A percentile compares a stretch with the other conserved stretches of the same genome.
Conservation (phyloP, 352 stramenopile species). For the Pythium myriotylum region DNA sequence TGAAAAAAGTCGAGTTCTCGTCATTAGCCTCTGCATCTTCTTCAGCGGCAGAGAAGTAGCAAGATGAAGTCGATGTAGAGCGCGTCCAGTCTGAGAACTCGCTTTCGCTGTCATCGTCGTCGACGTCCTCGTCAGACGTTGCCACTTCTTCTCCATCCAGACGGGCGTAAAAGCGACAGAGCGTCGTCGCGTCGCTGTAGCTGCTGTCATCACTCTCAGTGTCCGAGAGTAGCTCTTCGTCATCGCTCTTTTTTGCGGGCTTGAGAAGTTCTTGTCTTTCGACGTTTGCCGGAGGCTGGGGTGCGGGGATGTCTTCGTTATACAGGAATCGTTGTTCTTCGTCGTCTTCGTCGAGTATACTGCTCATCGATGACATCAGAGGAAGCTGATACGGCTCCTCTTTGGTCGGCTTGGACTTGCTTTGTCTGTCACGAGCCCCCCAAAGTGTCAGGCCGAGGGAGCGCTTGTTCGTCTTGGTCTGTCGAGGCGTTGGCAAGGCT, state of each 20-base stretch:
- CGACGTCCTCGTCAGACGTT: conserved; percentile 1
- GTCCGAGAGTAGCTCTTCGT: conserved; percentile 27
- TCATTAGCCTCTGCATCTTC: conserved; percentile 12
- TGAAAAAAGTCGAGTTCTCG: conserved; percentile 10
- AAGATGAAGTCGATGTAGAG: conserved; percentile 27
- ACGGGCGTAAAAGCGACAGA: conserved; percentile 22
- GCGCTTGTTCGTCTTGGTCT: conserved; percentile 28
- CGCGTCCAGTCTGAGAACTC: conserved; percentile 31
- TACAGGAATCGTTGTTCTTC: conserved; percentile 25
- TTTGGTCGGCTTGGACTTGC: conserved; percentile 28
- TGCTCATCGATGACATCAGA: conserved; percentile 20
- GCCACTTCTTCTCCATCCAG: conserved; percentile 20
- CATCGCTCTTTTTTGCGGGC: conserved; percentile 7
- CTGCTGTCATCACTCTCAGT: conserved; percentile 33
- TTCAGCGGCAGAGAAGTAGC: conserved; percentile 32
- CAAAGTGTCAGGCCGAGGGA: conserved; percentile 25
- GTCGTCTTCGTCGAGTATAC: conserved; percentile 23
- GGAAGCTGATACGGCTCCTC: conserved; percentile 30
- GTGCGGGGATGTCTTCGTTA: conserved; percentile 15
- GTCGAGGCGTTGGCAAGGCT: conserved; percentile 1
- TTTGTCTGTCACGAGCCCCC: conserved; percentile 16
- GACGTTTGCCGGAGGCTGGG: too few relatives aligned
- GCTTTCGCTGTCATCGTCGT: conserved; percentile 24
- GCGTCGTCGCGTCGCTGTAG: conserved; percentile 24
- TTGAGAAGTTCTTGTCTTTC: conserved; percentile 22